Percentiles rank a stretch among this genome's conserved stretches.
These are phyloP conservation scores for Scopulariopsis brevicaulis DNA, from an alignment of 2,329 filamentous ascomycete genomes.

Conservation along the genomic window DNA sequence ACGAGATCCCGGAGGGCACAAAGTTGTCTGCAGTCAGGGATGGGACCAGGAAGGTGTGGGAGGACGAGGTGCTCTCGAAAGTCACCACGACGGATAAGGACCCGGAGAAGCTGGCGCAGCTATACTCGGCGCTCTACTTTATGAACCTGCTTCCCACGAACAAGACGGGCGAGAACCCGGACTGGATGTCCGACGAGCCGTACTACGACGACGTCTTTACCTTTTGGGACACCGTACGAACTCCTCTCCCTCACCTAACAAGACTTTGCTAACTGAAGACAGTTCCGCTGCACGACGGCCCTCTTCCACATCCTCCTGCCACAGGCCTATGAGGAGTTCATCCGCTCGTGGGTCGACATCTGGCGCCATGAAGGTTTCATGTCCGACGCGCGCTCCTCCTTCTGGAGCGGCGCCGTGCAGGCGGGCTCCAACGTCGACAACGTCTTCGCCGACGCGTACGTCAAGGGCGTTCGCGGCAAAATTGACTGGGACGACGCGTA, in stretches of 20 bases:
- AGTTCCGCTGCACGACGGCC: constrained; percentile 52
- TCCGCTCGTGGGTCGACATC: constrained; percentile 57
- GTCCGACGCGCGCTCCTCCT: constrained; percentile 55
- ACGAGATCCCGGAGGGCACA: constrained; percentile 38
- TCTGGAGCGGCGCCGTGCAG: constrained; percentile 58
- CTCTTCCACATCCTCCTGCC: constrained; percentile 57
- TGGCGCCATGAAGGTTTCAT: constrained; percentile 54
- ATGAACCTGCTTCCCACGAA: constrained; percentile 61
- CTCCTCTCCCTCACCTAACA: not conserved
- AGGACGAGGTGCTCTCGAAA: constrained; percentile 48
- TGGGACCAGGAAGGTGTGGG: constrained; percentile 44
- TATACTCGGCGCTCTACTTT: constrained; percentile 60
- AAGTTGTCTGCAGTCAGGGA: constrained; percentile 29
- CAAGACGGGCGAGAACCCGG: constrained; percentile 58
- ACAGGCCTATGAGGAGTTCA: constrained; percentile 48
- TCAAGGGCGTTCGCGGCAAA: constrained; percentile 52
- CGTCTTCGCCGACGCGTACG: constrained; percentile 59
- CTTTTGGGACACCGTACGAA: constrained; percentile 41
- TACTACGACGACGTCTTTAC: constrained; percentile 66
- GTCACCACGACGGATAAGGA: constrained; percentile 48
- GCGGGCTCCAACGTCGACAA: constrained; percentile 63
- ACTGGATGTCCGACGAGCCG: constrained; percentile 52
- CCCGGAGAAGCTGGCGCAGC: constrained; percentile 39
- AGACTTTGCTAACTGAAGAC: not conserved
- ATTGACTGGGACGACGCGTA: constrained; percentile 56